Evolutionary conservation across 2,329 filamentous ascomycete genomes (phyloP), one percentile per base, ranked within the genome.

Genomic region (Ceratocystis papillata): DNA sequence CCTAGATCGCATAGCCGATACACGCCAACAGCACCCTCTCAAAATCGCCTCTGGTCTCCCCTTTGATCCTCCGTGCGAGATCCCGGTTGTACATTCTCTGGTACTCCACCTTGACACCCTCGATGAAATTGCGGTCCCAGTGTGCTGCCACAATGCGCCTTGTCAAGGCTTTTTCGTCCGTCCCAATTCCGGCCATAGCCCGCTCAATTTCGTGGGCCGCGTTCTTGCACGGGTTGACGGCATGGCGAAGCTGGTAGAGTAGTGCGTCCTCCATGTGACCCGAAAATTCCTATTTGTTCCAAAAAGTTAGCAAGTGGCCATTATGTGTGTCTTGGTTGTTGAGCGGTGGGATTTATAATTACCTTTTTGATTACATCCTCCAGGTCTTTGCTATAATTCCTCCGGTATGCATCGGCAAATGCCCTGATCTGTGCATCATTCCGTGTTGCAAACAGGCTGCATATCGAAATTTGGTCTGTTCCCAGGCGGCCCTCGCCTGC

Each of bases 211-310:
- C 79, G 25, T 82, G 78, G 0, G 92, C 94, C 71, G 96, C 92
- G 70, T 90, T 87, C 80, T 89, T 87, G 67, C 89, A 90, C 70
- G 87, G 89, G 75, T 96, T 90, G 5, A 83, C 78, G 2, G 89
- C 93, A 12, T 87, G 80, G 10, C 82, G 82, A n/a, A 96, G 78
- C 74, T 96, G 90, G 73, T 85, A 86, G 30, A 94, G 77, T 0
- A 97, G 81, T 0, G 90, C 90, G 17, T 89, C 83, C 74, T 92
- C 81, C 91, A 97, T 96, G 73, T 97, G 93, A 0, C 93, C 93
- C 0, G 87, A 89, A 76, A 96, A 96, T 72, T 94, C 86, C 77
- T 86, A 68, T 7, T 67, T 77, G 86, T 68, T 7, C 67, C 3
- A 5, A 20, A 12, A 30, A 46, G 20, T 62, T 62, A 45, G 37